Conservation (phyloP, 2,329 filamentous ascomycete species). For the Pyricularia sp. region DNA sequence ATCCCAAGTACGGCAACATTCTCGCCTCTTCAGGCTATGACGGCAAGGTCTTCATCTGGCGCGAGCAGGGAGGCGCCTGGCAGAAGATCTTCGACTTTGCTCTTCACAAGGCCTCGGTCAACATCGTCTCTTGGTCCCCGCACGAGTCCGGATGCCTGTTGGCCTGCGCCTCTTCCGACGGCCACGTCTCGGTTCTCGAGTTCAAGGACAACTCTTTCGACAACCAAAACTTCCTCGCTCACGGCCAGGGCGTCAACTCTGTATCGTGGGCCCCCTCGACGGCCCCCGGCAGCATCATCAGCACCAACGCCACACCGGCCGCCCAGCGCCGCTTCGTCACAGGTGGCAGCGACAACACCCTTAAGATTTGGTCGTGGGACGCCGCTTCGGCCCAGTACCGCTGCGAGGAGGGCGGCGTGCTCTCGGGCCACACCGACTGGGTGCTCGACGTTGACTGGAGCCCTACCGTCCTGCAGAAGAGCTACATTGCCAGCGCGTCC, state of each 20-base stretch:
- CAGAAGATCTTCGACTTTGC: slow-evolving; percentile 87
- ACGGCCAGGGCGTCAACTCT: slow-evolving; percentile 88
- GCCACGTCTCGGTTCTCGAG: slow-evolving; percentile 84
- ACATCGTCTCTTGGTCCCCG: slow-evolving; percentile 94
- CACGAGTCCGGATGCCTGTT: slow-evolving; percentile 91
- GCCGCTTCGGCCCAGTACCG: slow-evolving; percentile 46
- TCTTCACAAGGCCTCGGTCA: slow-evolving; percentile 89
- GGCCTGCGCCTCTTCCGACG: slow-evolving; percentile 87
- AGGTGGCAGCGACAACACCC: slow-evolving; percentile 81
- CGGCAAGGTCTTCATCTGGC: slow-evolving; percentile 97
- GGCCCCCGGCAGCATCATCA: slow-evolving; percentile 71
- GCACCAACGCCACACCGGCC: slow-evolving; percentile 46
- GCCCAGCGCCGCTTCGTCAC: slow-evolving; percentile 79
- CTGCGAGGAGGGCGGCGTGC: slow-evolving; percentile 42
- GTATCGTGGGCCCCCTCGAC: slow-evolving; percentile 90
- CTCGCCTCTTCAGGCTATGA: slow-evolving; percentile 92
- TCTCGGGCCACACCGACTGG: slow-evolving; percentile 86
- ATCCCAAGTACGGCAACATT: slow-evolving; percentile 97
- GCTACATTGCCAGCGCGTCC: slow-evolving; percentile 88
- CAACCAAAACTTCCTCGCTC: slow-evolving; percentile 78
- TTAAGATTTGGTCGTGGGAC: slow-evolving; percentile 88
- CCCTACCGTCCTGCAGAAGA: slow-evolving; percentile 86
- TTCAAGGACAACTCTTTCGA: slow-evolving; percentile 92
- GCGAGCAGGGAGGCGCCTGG: slow-evolving; percentile 67
- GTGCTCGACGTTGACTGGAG: slow-evolving; percentile 96